phyloP scores from a whole-genome alignment of 2,329 filamentous ascomycete species.

The Apiospora koreana region DNA sequence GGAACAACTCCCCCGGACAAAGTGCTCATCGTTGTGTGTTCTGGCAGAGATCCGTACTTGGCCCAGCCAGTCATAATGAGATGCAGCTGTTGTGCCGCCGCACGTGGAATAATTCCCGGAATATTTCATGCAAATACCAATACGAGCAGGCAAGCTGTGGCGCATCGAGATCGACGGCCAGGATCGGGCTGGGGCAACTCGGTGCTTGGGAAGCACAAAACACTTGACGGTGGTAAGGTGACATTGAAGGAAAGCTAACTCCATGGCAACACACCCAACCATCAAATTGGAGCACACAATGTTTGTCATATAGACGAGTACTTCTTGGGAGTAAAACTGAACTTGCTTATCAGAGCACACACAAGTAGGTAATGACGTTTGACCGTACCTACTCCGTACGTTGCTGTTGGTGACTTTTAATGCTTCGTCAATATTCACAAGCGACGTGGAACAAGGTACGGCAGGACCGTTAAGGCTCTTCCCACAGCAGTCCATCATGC shows the following conservation, averaged over 20 bases:
- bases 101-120: background rate
- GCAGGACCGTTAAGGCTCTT: background rate
- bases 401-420: no score
- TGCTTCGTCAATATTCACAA: background rate
- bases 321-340: background rate
- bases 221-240: background rate
- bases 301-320: background rate
- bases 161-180: slow-evolving; percentile 10
- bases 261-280: background rate
- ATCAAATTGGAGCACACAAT: background rate
- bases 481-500: background rate
- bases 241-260: background rate
- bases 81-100: background rate
- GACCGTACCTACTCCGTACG: background rate
- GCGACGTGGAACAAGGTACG: background rate
- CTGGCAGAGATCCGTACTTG: background rate
- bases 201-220: background rate
- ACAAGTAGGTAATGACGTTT: background rate
- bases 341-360: no score
- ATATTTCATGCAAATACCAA: background rate
- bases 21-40: background rate
- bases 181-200: background rate
- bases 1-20: background rate
- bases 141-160: slow-evolving; percentile 3
- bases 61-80: background rate